phyloP scores from a whole-genome alignment of 2,329 filamentous ascomycete species.

The Colletotrichum cuscutae region DNA sequence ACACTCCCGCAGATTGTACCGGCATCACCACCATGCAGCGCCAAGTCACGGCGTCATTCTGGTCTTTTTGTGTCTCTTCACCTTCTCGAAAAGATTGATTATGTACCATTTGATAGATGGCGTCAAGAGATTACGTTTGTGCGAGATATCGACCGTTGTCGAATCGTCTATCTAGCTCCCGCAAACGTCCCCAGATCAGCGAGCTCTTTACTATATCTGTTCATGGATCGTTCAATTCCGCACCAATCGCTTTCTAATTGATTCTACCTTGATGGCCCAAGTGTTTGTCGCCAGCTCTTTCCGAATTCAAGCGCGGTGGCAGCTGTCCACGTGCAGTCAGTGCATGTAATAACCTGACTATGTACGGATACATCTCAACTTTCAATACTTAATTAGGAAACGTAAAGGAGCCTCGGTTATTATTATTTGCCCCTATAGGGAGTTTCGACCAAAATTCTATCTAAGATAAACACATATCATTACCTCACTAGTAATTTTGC shows the following conservation, averaged over 20 bases:
- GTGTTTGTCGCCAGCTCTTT: background rate
- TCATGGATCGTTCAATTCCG: background rate
- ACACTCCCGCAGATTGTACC: constrained; percentile 12
- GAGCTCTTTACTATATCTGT: background rate
- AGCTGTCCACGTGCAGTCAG: background rate
- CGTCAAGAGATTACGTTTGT: constrained; percentile 29
- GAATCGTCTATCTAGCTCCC: background rate
- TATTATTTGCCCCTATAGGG: too few species aligned
- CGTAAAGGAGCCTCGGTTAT: too few species aligned
- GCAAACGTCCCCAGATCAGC: background rate
- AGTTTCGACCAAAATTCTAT: too few species aligned
- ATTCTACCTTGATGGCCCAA: background rate
- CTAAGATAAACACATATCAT: too few species aligned
- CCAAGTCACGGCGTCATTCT: constrained; percentile 26
- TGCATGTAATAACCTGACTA: background rate
- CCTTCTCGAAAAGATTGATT: constrained; percentile 23
- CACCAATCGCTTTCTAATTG: constrained; percentile 1
- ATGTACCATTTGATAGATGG: constrained; percentile 12
- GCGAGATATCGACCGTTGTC: constrained; percentile 14
- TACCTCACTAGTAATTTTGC: too few species aligned
- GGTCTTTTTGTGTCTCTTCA: background rate
- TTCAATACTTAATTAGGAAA: too few species aligned
- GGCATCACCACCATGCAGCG: constrained; percentile 2
- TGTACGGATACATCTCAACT: too few species aligned
- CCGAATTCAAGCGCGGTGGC: background rate